Base-by-base conservation (phyloP, 2,329 filamentous ascomycete species). In the Tolypocladium endophyticum region DNA sequence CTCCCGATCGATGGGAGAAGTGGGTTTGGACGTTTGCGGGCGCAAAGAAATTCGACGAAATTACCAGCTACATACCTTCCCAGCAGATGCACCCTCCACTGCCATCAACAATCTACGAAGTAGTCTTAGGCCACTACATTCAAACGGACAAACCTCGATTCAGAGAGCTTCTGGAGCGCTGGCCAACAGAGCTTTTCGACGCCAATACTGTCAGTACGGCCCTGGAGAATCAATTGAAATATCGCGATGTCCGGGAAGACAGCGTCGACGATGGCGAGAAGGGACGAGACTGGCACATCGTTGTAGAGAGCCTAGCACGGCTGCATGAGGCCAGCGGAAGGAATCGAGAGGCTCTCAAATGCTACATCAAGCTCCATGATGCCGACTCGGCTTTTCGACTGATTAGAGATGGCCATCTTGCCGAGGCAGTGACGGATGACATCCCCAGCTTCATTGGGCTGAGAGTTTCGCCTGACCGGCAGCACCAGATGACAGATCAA, bases 21-120 rank as follows among this genome's bases (percentile, higher is more conserved):
- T 97, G 93, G 92, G 88, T 95, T 6, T 95, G 89, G 85, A 87
- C 85, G 0, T 99, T 99, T 74, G 90, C 92, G 9, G 88, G 91
- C 47, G 88, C 89, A 2, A 83, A 90, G 64, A 91, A 87, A 68
- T 91, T 96, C 66, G 90, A 97, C 70, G 92, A 96, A 66, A 96
- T 99, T 62, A 88, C 89, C 6, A 82, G 88, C 41, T 87, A 88
- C 67, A 89, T 99, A 36, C 94, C 94, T 0, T 86, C 84, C 1
- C 82, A 87, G 58, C 84, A 86, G n/a, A 81, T 95, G 70, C 84
- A 83, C 35, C 92, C 92, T 9, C 87, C 90, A 0, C 80, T 99
- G 16, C 87, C 91, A 0, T 86, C 87, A 1, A 83, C 88, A 14
- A 86, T 96, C 25, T 99, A 97, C 71, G 93, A 97, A 71, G 85